Conservation (phyloP, 495 filamentous ascomycete genomes). For the Talaromyces borbonicus region DNA sequence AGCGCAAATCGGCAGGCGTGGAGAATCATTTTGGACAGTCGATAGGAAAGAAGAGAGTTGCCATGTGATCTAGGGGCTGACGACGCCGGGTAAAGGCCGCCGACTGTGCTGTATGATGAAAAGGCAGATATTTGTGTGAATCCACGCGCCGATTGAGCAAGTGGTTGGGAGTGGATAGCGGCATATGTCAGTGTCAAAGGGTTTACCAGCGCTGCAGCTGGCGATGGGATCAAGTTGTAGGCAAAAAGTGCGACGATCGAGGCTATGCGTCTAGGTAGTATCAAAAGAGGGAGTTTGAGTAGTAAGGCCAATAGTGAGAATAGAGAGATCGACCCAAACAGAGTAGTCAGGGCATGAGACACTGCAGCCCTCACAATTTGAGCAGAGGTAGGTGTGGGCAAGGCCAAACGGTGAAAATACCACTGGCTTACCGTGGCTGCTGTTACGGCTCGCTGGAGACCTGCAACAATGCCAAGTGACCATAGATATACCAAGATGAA, state of each 20-base stretch:
- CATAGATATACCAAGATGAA: conserved; percentile 93
- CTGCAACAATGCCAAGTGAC: conserved; percentile 77
- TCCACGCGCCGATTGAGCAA: conserved; percentile 63
- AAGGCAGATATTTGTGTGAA: conserved; percentile 66
- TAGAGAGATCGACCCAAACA: conserved; percentile 89
- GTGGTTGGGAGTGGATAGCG: conserved; percentile 82
- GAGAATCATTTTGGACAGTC: conserved; percentile 82
- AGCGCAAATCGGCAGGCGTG: conserved; percentile 85
- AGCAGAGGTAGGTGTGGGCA: conserved; percentile 62
- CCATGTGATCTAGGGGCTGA: conserved; percentile 29
- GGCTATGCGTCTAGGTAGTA: conserved; percentile 66
- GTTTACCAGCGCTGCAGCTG: conserved; percentile 75
- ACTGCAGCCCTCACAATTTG: conserved; percentile 77
- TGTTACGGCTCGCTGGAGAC: conserved; percentile 81
- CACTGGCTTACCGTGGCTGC: conserved; percentile 95
- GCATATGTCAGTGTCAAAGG: conserved; percentile 86
- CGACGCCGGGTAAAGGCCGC: conserved; percentile 42
- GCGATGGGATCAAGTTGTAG: conserved; percentile 73
- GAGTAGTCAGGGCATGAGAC: conserved; percentile 65
- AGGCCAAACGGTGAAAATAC: conserved; percentile 91
- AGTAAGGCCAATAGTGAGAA: conserved; percentile 70
- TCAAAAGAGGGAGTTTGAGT: conserved; percentile 73
- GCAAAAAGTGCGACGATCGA: conserved; percentile 52
- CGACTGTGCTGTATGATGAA: conserved; percentile 48
- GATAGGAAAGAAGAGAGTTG: conserved; percentile 56